Percentiles rank a stretch among this genome's conserved stretches.
Conservation (phyloP, 2,329 filamentous ascomycete species). For the Trichoderma sp. region DNA sequence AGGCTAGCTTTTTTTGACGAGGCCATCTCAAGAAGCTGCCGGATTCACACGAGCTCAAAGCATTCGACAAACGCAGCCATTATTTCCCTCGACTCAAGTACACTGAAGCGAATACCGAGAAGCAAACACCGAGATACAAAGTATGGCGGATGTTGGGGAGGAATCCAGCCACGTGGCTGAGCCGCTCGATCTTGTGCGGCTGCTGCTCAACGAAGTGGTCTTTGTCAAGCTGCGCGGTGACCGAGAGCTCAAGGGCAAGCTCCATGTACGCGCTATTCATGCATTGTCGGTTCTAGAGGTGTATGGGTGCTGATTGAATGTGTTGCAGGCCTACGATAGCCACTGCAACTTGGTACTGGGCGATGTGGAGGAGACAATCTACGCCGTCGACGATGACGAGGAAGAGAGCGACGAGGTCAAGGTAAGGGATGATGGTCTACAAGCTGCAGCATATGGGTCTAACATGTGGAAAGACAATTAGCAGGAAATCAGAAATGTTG, state of each 20-base stretch:
- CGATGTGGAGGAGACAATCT: constrained; percentile 96
- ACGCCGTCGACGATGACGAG: constrained; percentile 83
- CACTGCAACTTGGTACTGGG: constrained; percentile 97
- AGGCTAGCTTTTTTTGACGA: constrained; percentile 19
- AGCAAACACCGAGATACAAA: neutral
- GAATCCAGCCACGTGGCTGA: constrained; percentile 74
- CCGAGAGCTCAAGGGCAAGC: constrained; percentile 87
- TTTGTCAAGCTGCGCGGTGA: constrained; percentile 97
- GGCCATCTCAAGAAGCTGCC: neutral
- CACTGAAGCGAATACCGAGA: neutral
- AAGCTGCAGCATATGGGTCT: constrained; percentile 2
- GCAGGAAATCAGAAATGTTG: constrained; percentile 97
- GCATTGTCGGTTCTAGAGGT: neutral
- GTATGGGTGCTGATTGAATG: constrained; percentile 20
- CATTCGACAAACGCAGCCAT: neutral
- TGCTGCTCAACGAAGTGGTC: constrained; percentile 92
- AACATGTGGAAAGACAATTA: constrained; percentile 66
- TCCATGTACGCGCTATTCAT: constrained; percentile 66
- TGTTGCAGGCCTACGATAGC: constrained; percentile 84
- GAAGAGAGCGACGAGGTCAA: constrained; percentile 74
- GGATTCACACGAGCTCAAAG: neutral
- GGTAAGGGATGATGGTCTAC: constrained; percentile 44
- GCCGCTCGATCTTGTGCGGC: constrained; percentile 90
- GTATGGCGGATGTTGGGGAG: constrained; percentile 82
- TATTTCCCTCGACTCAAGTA: too few relatives aligned